Evolutionary conservation across 2,329 filamentous ascomycete species (phyloP).

Genomic region (Raffaelea arxii): DNA sequence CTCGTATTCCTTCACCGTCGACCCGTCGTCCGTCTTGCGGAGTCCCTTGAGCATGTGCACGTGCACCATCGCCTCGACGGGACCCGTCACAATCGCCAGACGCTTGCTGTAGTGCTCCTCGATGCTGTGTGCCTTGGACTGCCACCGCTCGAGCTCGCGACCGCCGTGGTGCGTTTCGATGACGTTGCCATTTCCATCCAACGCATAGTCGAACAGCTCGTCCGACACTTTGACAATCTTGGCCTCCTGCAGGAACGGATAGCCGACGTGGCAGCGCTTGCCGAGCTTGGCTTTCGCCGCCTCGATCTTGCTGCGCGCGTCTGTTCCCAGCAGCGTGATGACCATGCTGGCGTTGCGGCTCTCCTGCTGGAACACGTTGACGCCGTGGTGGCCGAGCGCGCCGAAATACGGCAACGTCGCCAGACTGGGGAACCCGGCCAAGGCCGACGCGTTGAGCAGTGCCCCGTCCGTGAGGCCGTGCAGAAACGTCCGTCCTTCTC

Average conservation of each 20-base stretch:
- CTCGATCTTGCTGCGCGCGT: slow-evolving; percentile 58
- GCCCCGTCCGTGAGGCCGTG: slow-evolving; percentile 77
- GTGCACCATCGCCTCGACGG: slow-evolving; percentile 80
- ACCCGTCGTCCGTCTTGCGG: slow-evolving; percentile 80
- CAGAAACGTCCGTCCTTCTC: slow-evolving; percentile 80
- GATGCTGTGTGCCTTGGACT: slow-evolving; percentile 72
- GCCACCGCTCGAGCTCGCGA: slow-evolving; percentile 71
- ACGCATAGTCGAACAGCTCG: slow-evolving; percentile 80
- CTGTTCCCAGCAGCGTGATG: slow-evolving; percentile 69
- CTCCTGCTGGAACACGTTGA: slow-evolving; percentile 91
- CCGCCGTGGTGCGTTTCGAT: slow-evolving; percentile 61
- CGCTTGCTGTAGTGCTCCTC: slow-evolving; percentile 86
- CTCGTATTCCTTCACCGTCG: slow-evolving; percentile 86
- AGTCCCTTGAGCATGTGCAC: slow-evolving; percentile 92
- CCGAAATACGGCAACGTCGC: slow-evolving; percentile 79
- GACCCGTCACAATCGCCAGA: slow-evolving; percentile 75
- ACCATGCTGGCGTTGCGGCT: slow-evolving; percentile 96
- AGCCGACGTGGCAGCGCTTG: slow-evolving; percentile 80
- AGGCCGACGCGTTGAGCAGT: slow-evolving; percentile 68
- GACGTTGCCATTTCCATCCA: slow-evolving; percentile 58
- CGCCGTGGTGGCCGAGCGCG: slow-evolving; percentile 73
- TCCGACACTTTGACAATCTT: slow-evolving; percentile 84
- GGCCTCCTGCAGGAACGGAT: slow-evolving; percentile 90
- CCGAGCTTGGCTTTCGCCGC: slow-evolving; percentile 72
- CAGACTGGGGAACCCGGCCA: slow-evolving; percentile 88